Base-by-base conservation (phyloP, 2,329 filamentous ascomycete species). In the Bipolaris victoriae region DNA sequence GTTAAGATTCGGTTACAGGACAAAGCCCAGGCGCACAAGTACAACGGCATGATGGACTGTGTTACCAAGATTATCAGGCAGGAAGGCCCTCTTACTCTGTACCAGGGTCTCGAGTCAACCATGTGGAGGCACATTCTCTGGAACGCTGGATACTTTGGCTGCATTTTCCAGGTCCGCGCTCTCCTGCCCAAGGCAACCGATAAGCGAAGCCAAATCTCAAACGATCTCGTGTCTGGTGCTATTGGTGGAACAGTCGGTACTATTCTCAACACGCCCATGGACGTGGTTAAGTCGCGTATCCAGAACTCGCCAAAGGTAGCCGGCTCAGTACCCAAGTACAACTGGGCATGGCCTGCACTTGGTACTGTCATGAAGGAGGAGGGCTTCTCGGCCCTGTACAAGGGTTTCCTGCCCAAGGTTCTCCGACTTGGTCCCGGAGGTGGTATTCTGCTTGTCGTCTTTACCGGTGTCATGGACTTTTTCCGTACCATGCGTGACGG, bases 1-100 rank as follows among this genome's bases (percentile, higher is more conserved):
- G 90, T 99, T 84, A 99, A 99, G 86, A 99, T 99, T 76, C 89
- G 95, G 66, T 85, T 99, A 45, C 95, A 99, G 79, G 95, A 99
- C 82, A 92, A 91, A 80, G 92, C 94, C 15, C 95, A 92, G 49
- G 92, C 94, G 40, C 87, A 90, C 75, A 96, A 91, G 78, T 95
- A 95, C 82, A 90, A 82, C 64, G 90, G 91, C 77, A 90, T 91
- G 84, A 68, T 93, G 35, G 91, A 96, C 79, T 90, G 89, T 60
- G 86, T 95, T 26, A 77, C 82, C 68, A 93, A 95, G 86, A 97
- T 92, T 39, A 83, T 97, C 68, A 86, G 86, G 75, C 83, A 88
- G 59, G 94, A 98, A 79, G 94, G 95, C 7, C 80, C 89, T 15
- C 83, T 98, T 62, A 91, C 94, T 58, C 84, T 99, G 75, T 99